These are phyloP conservation scores for Metschnikowia similis DNA, from an alignment of 805 yeast species.

Conservation along the genomic window DNA sequence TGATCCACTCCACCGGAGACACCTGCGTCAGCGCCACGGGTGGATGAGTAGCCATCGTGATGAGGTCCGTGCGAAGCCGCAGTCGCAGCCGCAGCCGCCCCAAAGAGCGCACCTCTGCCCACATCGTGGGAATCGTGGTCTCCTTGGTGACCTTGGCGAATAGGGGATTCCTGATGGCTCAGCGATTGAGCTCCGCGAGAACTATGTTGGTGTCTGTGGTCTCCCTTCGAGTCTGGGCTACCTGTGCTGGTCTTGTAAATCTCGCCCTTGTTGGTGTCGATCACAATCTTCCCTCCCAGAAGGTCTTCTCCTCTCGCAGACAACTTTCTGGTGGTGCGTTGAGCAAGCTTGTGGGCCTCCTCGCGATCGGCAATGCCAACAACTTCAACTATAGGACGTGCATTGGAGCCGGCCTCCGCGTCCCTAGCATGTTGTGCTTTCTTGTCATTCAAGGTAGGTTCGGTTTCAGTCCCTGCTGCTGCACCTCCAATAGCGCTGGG, in stretches of 20 bases:
- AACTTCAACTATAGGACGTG: constrained; percentile 27
- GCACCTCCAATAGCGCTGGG: constrained; percentile 4
- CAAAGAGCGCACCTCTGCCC: too few species aligned
- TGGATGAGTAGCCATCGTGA: too few species aligned
- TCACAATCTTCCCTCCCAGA: constrained; percentile 29
- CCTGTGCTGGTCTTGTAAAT: constrained; percentile 17
- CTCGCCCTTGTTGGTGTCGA: constrained; percentile 32
- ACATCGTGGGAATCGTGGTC: too few species aligned
- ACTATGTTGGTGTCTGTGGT: background rate
- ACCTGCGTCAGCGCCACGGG: too few species aligned
- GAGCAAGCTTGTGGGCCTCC: constrained; percentile 29
- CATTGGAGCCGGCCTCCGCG: background rate
- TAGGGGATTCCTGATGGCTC: too few species aligned
- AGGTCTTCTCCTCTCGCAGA: constrained; percentile 30
- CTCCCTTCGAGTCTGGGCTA: background rate
- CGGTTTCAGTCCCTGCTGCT: background rate
- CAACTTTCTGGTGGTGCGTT: constrained; percentile 28
- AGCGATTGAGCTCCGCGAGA: background rate
- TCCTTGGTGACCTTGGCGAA: too few species aligned
- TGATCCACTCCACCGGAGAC: constrained; percentile 6
- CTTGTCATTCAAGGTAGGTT: background rate
- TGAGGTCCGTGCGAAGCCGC: too few species aligned
- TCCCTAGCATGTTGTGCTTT: background rate
- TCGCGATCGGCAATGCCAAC: constrained; percentile 30
- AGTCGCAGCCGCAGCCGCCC: background rate